Percentiles rank a stretch among this genome's conserved stretches.
Evolutionary conservation across 2,329 filamentous ascomycete genomes (phyloP).

Genomic region (Aspergillus puulaauensis): DNA sequence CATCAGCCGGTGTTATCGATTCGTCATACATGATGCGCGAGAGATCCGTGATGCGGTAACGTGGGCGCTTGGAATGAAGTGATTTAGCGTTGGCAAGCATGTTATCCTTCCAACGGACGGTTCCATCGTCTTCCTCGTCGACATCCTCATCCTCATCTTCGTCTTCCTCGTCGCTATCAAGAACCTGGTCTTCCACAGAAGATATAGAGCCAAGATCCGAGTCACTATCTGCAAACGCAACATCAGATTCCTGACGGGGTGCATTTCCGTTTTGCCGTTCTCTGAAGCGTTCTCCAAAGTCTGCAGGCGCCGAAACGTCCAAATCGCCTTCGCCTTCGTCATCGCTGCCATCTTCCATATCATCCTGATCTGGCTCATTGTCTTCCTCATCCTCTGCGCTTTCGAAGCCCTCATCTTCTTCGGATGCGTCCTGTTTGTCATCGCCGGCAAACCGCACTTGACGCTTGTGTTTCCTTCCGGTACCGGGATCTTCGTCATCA

Average conservation of each 20-base stretch:
- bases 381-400: slow-evolving; percentile 53
- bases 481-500: slow-evolving; percentile 58
- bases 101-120: slow-evolving; percentile 83
- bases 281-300: slow-evolving; percentile 45
- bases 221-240: slow-evolving; percentile 94
- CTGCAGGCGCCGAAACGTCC: slow-evolving; percentile 42
- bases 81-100: slow-evolving; percentile 72
- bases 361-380: slow-evolving; percentile 52
- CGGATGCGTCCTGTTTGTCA: slow-evolving; percentile 54
- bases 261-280: slow-evolving; percentile 54
- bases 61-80: slow-evolving; percentile 67
- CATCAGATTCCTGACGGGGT: slow-evolving; percentile 62
- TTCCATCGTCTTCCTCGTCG: slow-evolving; percentile 62
- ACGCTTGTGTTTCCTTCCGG: slow-evolving; percentile 54
- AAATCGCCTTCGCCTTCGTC: slow-evolving; percentile 37
- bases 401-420: slow-evolving; percentile 55
- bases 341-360: slow-evolving; percentile 36
- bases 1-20: slow-evolving; percentile 70
- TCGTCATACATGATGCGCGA: slow-evolving; percentile 88
- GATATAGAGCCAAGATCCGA: slow-evolving; percentile 92
- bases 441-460: slow-evolving; percentile 53
- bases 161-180: slow-evolving; percentile 50
- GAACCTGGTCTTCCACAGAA: slow-evolving; percentile 55
- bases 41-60: slow-evolving; percentile 78
- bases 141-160: slow-evolving; percentile 45